These are phyloP conservation scores for Polyplosphaeria fusca DNA, from an alignment of 495 filamentous ascomycete species.

Conservation along the genomic window DNA sequence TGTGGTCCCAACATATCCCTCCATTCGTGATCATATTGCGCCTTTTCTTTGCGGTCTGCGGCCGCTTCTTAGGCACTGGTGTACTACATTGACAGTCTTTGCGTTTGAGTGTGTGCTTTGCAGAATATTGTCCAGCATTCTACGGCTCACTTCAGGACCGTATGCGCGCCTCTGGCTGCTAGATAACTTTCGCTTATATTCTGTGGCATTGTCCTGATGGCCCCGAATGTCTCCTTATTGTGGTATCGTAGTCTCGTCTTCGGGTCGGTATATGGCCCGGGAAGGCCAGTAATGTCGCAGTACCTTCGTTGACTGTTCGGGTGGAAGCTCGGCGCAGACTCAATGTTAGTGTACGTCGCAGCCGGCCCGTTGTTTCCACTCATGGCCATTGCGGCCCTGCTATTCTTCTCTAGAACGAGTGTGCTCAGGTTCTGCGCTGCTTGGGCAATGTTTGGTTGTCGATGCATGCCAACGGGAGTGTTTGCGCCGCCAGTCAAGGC, in stretches of 20 bases:
- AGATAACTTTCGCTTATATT: conserved; percentile 82
- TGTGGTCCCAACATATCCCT: conserved; percentile 62
- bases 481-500: conserved; percentile 52
- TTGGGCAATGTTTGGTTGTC: conserved; percentile 69
- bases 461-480: conserved; percentile 50
- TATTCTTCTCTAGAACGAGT: conserved; percentile 72
- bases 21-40: not conserved
- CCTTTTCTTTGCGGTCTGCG: no score
- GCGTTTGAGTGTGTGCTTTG: no score
- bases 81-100: no score
- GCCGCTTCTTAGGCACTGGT: no score
- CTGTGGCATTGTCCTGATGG: conserved; percentile 71
- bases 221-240: conserved; percentile 81
- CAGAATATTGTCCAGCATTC: no score
- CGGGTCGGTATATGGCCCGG: conserved; percentile 85
- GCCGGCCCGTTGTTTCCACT: conserved; percentile 54
- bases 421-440: conserved; percentile 79
- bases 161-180: conserved; percentile 85
- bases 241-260: conserved; percentile 90
- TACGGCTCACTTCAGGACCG: conserved; percentile 87
- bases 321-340: conserved; percentile 78
- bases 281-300: conserved; percentile 90
- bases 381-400: conserved; percentile 37
- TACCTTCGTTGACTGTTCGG: conserved; percentile 74
- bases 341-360: conserved; percentile 92